These are phyloP conservation scores for Debaryomycetaceae sp. DNA, from an alignment of 1,139 yeast genomes.

Conservation along the genomic window DNA sequence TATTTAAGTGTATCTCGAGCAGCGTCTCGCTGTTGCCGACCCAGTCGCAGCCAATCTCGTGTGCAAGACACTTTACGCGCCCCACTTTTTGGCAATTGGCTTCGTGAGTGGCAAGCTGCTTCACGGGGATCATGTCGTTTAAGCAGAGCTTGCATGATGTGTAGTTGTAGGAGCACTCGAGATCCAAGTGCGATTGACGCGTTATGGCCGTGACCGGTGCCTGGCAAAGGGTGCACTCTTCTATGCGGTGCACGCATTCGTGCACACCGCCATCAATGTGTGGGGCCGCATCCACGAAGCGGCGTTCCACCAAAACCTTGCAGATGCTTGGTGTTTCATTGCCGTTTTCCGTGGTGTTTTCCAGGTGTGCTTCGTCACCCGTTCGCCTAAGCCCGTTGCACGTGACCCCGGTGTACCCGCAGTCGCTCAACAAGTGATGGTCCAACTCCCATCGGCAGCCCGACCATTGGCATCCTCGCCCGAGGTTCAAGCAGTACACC, in stretches of 20 bases:
- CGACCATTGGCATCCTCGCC: constrained; percentile 54
- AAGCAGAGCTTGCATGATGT: constrained; percentile 36
- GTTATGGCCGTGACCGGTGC: constrained; percentile 26
- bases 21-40: constrained; percentile 35
- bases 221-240: constrained; percentile 39
- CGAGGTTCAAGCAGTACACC: constrained; percentile 50
- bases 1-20: constrained; percentile 33
- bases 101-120: constrained; percentile 28
- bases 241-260: constrained; percentile 31
- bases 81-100: constrained; percentile 33
- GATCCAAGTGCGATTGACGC: constrained; percentile 29
- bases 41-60: constrained; percentile 39
- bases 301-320: constrained; percentile 18
- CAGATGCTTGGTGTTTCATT: constrained; percentile 12
- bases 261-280: constrained; percentile 3
- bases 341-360: neutral
- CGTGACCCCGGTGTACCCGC: constrained; percentile 47
- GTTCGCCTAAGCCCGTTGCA: constrained; percentile 31
- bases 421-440: constrained; percentile 46
- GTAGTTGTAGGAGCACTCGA: constrained; percentile 39
- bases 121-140: constrained; percentile 38
- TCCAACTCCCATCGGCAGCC: constrained; percentile 61
- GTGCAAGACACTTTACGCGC: constrained; percentile 36
- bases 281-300: constrained; percentile 14
- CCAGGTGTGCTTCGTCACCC: constrained; percentile 6